Evolutionary conservation across 345 rosid species (phyloP), one percentile per base, ranked within the genome.

Genomic region (Cardamine occulta): DNA sequence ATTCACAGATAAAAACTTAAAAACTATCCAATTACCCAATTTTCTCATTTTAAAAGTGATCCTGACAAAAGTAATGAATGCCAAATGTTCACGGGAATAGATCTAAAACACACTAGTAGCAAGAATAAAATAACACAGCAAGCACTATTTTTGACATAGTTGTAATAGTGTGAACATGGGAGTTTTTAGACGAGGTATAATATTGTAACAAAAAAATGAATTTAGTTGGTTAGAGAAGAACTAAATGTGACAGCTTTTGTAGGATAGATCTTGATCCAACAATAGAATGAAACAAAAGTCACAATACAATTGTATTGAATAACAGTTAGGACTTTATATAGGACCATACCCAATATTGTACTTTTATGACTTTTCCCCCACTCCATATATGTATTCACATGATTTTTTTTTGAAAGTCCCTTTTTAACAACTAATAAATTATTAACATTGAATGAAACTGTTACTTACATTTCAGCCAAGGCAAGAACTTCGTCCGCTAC

Each of bases 401-500:
- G 18, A 14, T 28, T 23, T n/a, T 23, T 62, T 18, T 4, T 21
- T n/a, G n/a, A 34, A 17, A 35, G 18, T 15, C 18, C 18, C 7
- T 44, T 40, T 44, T 45, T 15, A 45, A 15, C 18, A 56, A 12
- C 19, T 28, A 10, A 4, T 3, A 6, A 47, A 60, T 44, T 44
- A 42, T 14, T 4, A 11, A 42, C 47, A n/a, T 8, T 11, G 49
- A 7, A 45, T 28, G 66, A 32, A 40, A 44, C 32, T 2, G 18
- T 18, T 61, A 57, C 97, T 42, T 81, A 93, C 98, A 82, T 87
- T 57, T 85, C 88, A 60, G 82, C 90, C 82, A 86, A 75, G 34
- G 87, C 44, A 71, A 75, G 79, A 64, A 91, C 89, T 77, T 88
- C 90, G 8, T 88, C 71, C 26, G 85, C 92, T n/a, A 89, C 84